Evolutionary conservation across 2,329 filamentous ascomycete species (phyloP), one percentile per base, ranked within the genome.

Genomic region (Scedosporium minutisporum): DNA sequence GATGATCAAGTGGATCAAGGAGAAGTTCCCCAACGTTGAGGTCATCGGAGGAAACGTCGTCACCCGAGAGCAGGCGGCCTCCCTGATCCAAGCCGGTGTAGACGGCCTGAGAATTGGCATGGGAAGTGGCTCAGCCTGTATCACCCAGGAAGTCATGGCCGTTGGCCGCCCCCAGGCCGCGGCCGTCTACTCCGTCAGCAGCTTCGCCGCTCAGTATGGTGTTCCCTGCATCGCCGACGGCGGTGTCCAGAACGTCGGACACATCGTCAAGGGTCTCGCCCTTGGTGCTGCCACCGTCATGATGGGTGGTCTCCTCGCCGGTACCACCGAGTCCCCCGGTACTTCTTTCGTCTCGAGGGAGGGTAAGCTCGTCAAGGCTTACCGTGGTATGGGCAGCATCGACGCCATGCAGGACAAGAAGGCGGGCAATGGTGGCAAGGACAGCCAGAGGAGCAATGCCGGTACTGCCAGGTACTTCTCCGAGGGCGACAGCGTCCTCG

Each of bases 361-460:
- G 78, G 95, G 95, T 67, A 96, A 97, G 83, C 87, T 99, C 62
- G 93, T 99, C 77, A 99, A 99, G 84, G 93, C 95, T 48, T 99
- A 99, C 83, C 90, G 95, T 77, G 95, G 95, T 65, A 99, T 99
- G 95, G 95, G 95, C 68, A 93, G 88, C 77, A 99, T 99, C 73
- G 95, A 97, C 71, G 95, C 95, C 68, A 99, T 99, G 95, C 93
- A 97, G 79, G 93, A 97, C 79, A 96, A 95, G 86, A 96, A 96
- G 83, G 92, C 93, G 10, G 91, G 90, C 62, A 82, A 77, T 64
- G 89, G 88, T 67, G 79, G 80, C 71, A 89, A 86, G 75, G 85
- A 92, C 73, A 85, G 81, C 76, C 87, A 89, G 75, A 85, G 88
- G 78, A 88, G 87, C 76, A 99, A 97, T 74, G 95, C 95, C 63